Evolutionary conservation across 139 green algal species (phyloP).

Genomic region (Tetraselmis chui): DNA sequence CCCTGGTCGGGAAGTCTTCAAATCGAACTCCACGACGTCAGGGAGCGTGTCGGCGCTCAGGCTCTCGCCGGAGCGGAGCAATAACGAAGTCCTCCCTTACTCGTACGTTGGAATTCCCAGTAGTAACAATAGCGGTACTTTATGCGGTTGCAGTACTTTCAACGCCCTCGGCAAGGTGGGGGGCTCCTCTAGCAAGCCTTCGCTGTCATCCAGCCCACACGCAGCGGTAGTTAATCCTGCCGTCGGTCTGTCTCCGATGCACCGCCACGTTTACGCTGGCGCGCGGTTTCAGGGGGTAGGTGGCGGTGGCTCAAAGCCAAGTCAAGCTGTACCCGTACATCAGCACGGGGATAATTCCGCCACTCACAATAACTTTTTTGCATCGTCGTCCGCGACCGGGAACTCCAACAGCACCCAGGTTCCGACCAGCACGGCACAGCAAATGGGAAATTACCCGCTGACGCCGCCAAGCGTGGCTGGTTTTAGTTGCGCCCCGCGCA

Average conservation of each 20-base stretch:
- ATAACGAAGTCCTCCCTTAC: neutral
- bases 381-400: no score
- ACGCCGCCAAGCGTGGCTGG: neutral
- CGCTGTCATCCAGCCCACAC: neutral
- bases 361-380: no score
- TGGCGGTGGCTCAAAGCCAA: no score
- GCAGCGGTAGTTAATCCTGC: neutral
- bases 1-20: no score
- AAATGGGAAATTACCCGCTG: neutral
- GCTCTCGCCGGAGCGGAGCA: neutral
- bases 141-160: no score
- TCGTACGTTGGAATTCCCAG: neutral
- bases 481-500: neutral
- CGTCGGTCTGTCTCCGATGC: no score
- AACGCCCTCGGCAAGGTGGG: neutral
- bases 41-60: neutral
- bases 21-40: neutral
- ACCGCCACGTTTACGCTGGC: no score
- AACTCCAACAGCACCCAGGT: no score
- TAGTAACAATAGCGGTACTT: neutral
- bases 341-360: no score
- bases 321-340: no score
- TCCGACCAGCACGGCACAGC: neutral
- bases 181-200: neutral
- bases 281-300: no score